Percentiles rank a stretch among this genome's conserved stretches.
Conservation (phyloP, 192 early-diverging fungal species). For the Powellomyces hirtus region DNA sequence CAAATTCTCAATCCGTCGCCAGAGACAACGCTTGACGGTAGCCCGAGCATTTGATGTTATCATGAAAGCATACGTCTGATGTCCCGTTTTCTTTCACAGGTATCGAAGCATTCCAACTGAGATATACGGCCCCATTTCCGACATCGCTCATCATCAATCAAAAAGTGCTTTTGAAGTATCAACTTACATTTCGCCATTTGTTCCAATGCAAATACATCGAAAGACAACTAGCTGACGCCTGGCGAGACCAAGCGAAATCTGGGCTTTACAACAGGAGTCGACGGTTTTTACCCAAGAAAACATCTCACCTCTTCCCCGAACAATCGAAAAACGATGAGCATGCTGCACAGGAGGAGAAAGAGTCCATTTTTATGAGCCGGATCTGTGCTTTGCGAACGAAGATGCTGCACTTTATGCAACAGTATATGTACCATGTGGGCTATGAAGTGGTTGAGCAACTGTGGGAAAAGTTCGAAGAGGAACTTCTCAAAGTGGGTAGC, state of each 20-base stretch:
- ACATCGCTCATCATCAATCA: conserved; percentile 83
- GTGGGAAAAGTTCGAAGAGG: conserved; percentile 69
- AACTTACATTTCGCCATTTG: conserved; percentile 84
- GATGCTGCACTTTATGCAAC: conserved; percentile 90
- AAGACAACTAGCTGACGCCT: conserved; percentile 70
- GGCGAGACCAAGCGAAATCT: conserved; percentile 68
- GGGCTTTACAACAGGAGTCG: conserved; percentile 14
- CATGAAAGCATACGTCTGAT: too few species aligned
- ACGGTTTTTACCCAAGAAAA: conserved; percentile 9
- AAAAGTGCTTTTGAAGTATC: conserved; percentile 85
- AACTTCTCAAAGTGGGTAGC: conserved; percentile 46
- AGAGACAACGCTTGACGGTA: too few species aligned
- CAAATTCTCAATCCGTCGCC: too few species aligned
- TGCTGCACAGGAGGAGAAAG: conserved; percentile 9
- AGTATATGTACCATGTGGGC: conserved; percentile 85
- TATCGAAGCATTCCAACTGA: conserved; percentile 77
- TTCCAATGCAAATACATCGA: conserved; percentile 88
- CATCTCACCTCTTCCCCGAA: not conserved
- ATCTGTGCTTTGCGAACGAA: conserved; percentile 72
- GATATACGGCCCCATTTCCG: conserved; percentile 85
- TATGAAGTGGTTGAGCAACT: conserved; percentile 93
- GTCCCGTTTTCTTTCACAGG: too few species aligned
- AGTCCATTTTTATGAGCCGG: conserved; percentile 34
- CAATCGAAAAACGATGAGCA: not conserved
- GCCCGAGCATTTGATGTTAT: too few species aligned